These are phyloP conservation scores for Sporothrix brunneoviolacea DNA, from an alignment of 2,329 filamentous ascomycete species.

Conservation along the genomic window DNA sequence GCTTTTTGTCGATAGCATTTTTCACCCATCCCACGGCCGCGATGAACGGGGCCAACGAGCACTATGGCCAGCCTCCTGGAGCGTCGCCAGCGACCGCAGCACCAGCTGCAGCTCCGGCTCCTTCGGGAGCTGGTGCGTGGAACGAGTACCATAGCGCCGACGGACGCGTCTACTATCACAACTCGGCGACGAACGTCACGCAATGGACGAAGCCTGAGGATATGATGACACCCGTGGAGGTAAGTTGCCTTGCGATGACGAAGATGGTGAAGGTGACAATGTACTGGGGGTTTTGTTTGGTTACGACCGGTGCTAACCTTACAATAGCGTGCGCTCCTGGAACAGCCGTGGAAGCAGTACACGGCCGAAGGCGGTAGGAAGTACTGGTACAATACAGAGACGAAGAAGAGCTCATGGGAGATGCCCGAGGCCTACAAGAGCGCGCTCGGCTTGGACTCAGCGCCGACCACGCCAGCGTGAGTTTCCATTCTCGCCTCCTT, in stretches of 20 bases:
- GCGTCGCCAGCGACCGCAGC: constrained; percentile 8
- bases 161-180: constrained; percentile 87
- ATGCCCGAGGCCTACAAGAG: constrained; percentile 79
- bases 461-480: constrained; percentile 39
- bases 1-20: too few relatives aligned
- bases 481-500: constrained; percentile 15
- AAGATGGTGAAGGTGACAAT: too few relatives aligned
- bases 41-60: constrained; percentile 54
- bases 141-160: constrained; percentile 75
- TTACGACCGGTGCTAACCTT: constrained; percentile 13
- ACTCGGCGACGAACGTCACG: constrained; percentile 75
- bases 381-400: constrained; percentile 94
- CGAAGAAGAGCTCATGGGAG: constrained; percentile 89
- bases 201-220: constrained; percentile 94
- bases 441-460: constrained; percentile 56
- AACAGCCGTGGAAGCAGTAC: constrained; percentile 90
- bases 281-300: constrained; percentile 19
- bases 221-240: constrained; percentile 76
- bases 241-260: constrained; percentile 28
- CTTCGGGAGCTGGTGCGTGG: constrained; percentile 48
- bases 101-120: not conserved
- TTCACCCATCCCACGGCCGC: too few relatives aligned
- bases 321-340: constrained; percentile 64
- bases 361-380: constrained; percentile 78
- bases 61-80: constrained; percentile 38